A percentile compares a stretch with the other conserved stretches of the same genome.
phyloP scores from a whole-genome alignment of 345 rosid species.

The Sisymbrium irio region DNA sequence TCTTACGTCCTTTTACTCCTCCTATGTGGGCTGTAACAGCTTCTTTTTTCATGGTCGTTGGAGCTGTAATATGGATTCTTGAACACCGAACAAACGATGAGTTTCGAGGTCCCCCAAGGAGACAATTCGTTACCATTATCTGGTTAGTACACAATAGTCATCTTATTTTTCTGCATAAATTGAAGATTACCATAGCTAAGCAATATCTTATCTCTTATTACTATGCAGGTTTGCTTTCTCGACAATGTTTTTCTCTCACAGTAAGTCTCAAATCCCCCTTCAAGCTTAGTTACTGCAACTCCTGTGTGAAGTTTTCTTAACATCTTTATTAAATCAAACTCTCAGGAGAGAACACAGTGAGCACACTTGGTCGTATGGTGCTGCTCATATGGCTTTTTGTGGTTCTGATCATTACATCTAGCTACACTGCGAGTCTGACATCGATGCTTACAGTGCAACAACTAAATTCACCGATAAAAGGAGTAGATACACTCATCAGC shows the following conservation, averaged over 20 bases:
- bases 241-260: conserved; percentile 80
- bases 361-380: conserved; percentile 84
- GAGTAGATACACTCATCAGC: conserved; percentile 69
- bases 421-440: conserved; percentile 93
- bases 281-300: conserved; percentile 9
- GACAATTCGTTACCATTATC: conserved; percentile 65
- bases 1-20: conserved; percentile 74
- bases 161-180: background rate
- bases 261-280: conserved; percentile 46
- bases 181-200: background rate
- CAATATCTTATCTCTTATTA: background rate
- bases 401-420: conserved; percentile 74
- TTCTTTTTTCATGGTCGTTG: conserved; percentile 60
- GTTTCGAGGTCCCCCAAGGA: conserved; percentile 78
- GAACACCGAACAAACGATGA: conserved; percentile 87
- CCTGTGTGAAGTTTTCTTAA: background rate
- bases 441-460: conserved; percentile 89
- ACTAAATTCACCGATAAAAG: conserved; percentile 75
- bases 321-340: conserved; percentile 20
- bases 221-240: conserved; percentile 82
- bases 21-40: conserved; percentile 84
- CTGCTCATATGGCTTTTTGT: conserved; percentile 87
- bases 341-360: conserved; percentile 77
- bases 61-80: conserved; percentile 84
- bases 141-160: conserved; percentile 50